phyloP scores from a whole-genome alignment of 176 grass and related monocot genomes.

The Carex scoparia region DNA sequence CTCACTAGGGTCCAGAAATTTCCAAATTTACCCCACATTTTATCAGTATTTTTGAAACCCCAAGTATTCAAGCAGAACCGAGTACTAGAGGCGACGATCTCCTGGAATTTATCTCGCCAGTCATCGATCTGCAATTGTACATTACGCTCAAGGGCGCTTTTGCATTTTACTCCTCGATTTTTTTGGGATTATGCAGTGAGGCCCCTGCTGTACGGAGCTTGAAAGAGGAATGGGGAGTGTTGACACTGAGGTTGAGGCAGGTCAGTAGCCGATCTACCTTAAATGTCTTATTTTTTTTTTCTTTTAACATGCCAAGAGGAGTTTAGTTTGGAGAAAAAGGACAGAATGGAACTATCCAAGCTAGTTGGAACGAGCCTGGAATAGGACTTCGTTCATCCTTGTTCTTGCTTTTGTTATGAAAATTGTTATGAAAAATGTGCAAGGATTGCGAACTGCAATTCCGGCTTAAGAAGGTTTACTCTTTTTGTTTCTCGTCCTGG shows the following conservation, averaged over 20 bases:
- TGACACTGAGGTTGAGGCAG: constrained; percentile 44
- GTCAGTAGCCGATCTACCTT: constrained; percentile 55
- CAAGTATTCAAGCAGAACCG: neutral
- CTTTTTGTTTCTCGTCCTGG: neutral
- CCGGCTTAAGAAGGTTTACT: neutral
- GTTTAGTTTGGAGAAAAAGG: neutral
- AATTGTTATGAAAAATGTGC: neutral
- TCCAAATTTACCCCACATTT: neutral
- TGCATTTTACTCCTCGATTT: neutral
- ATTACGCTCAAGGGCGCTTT: neutral
- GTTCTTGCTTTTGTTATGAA: neutral
- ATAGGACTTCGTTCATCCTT: constrained; percentile 1
- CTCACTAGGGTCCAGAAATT: neutral
- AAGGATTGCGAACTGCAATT: neutral
- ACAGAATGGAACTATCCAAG: neutral
- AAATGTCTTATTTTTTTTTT: neutral
- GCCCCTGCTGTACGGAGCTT: neutral
- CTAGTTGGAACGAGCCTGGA: neutral
- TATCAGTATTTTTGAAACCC: constrained; percentile 1
- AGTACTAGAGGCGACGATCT: neutral
- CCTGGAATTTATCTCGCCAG: neutral
- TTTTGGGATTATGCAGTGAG: constrained; percentile 21
- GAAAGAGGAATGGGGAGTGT: constrained; percentile 56
- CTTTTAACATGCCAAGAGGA: neutral
- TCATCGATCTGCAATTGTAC: constrained; percentile 19